Evolutionary conservation across 2,329 filamentous ascomycete species (phyloP).

Genomic region (Calonectria pteridis): DNA sequence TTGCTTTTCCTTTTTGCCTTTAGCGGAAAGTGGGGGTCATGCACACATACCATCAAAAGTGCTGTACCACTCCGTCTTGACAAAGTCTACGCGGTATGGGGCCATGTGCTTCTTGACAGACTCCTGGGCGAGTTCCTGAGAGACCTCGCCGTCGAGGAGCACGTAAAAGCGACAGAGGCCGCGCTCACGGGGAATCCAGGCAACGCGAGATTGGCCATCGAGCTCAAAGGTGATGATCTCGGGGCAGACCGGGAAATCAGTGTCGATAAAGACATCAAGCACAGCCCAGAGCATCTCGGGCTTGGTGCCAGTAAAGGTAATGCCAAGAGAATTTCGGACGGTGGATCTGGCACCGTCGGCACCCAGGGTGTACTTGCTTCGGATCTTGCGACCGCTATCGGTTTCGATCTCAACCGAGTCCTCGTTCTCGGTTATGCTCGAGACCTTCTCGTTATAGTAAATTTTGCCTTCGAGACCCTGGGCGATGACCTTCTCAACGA

Average conservation of each 20-base stretch:
- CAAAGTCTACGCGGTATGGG: constrained; percentile 57
- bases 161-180: constrained; percentile 62
- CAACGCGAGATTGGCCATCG: constrained; percentile 58
- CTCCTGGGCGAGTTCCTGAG: constrained; percentile 52
- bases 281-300: constrained; percentile 65
- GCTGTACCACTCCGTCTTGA: constrained; percentile 62
- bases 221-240: constrained; percentile 63
- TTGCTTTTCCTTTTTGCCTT: neutral
- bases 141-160: constrained; percentile 60
- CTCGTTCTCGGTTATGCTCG: constrained; percentile 68
- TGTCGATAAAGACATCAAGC: constrained; percentile 62
- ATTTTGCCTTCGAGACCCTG: constrained; percentile 49
- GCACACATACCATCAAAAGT: constrained; percentile 58
- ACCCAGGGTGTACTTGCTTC: constrained; percentile 59
- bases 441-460: constrained; percentile 54
- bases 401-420: constrained; percentile 57
- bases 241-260: constrained; percentile 58
- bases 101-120: constrained; percentile 59
- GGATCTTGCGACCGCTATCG: constrained; percentile 47
- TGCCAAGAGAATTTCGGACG: constrained; percentile 56
- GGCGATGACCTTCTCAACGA: constrained; percentile 56
- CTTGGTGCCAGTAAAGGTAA: constrained; percentile 59
- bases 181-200: constrained; percentile 62
- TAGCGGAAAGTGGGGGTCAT: too few relatives aligned
- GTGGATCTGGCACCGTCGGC: constrained; percentile 66